Evolutionary conservation across 2,329 filamentous ascomycete genomes (phyloP).

Genomic region (Colletotrichum destructivum): DNA sequence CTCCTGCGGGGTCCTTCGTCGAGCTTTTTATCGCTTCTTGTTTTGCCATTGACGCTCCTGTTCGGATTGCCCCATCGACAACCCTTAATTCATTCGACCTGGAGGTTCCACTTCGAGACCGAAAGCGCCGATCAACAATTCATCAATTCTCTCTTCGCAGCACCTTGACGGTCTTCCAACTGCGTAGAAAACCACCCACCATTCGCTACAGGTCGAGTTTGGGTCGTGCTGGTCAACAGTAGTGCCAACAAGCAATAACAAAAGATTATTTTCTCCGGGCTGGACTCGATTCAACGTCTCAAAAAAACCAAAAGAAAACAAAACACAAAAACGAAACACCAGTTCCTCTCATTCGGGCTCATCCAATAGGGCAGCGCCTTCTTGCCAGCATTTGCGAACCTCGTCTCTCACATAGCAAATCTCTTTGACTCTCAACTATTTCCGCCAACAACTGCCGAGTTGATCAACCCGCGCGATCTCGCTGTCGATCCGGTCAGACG

Average conservation of each 20-base stretch:
- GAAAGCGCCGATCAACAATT: constrained; percentile 12
- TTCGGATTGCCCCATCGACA: constrained; percentile 56
- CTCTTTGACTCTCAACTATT: constrained; percentile 29
- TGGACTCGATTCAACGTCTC: constrained; percentile 59
- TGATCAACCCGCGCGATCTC: constrained; percentile 23
- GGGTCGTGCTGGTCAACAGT: constrained; percentile 49
- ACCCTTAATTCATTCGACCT: constrained; percentile 58
- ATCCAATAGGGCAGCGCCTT: constrained; percentile 44
- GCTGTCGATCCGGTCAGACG: constrained; percentile 41
- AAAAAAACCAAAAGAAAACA: not conserved
- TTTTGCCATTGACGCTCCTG: constrained; percentile 44
- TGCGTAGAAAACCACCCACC: constrained; percentile 52
- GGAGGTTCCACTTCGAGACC: constrained; percentile 48
- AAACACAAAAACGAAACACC: constrained; percentile 20
- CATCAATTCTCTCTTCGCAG: constrained; percentile 49
- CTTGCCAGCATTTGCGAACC: constrained; percentile 36
- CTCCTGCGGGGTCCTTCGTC: constrained; percentile 47
- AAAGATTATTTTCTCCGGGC: constrained; percentile 53
- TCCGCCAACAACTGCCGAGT: constrained; percentile 14
- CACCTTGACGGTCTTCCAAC: constrained; percentile 59
- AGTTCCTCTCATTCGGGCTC: constrained; percentile 22
- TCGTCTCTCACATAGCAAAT: constrained; percentile 12
- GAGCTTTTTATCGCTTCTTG: constrained; percentile 45
- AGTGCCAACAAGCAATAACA: constrained; percentile 14
- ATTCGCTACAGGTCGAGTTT: constrained; percentile 64